phyloP scores from a whole-genome alignment of 352 stramenopile species.

The Globisporangium solare region DNA sequence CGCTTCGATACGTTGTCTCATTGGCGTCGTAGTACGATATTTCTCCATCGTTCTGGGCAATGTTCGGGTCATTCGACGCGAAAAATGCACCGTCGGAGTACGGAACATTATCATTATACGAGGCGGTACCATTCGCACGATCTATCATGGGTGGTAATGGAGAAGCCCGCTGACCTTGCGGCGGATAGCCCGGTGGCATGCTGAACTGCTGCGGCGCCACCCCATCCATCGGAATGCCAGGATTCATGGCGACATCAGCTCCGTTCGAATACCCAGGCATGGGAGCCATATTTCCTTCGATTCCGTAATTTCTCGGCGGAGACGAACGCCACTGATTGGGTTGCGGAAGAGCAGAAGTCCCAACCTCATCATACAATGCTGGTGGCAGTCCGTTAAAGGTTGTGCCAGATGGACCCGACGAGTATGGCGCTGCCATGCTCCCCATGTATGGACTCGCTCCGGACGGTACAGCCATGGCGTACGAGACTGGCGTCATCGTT shows the following conservation, averaged over 20 bases:
- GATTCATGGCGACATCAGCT: conserved; percentile 1
- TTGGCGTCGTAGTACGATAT: conserved; percentile 69
- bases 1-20: conserved; percentile 54
- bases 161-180: conserved; percentile 9
- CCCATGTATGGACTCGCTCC: conserved; percentile 24
- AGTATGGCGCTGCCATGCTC: conserved; percentile 22
- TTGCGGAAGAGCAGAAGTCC: conserved; percentile 10
- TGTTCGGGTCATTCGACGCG: conserved; percentile 48
- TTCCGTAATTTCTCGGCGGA: conserved; percentile 10
- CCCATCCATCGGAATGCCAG: conserved; percentile 6
- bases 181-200: conserved; percentile 2
- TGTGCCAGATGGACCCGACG: conserved; percentile 15
- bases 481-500: conserved; percentile 20
- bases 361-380: conserved; percentile 19
- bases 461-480: conserved; percentile 15
- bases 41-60: conserved; percentile 31
- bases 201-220: conserved; percentile 10
- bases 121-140: conserved; percentile 4
- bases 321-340: conserved; percentile 17
- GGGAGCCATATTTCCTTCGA: conserved; percentile 7
- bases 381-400: conserved; percentile 23
- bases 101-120: conserved; percentile 3
- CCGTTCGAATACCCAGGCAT: conserved; percentile 7
- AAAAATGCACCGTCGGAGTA: conserved; percentile 33
- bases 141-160: conserved; percentile 15